Conservation (phyloP, 2,329 filamentous ascomycete species). For the Tolypocladium guangdongense region DNA sequence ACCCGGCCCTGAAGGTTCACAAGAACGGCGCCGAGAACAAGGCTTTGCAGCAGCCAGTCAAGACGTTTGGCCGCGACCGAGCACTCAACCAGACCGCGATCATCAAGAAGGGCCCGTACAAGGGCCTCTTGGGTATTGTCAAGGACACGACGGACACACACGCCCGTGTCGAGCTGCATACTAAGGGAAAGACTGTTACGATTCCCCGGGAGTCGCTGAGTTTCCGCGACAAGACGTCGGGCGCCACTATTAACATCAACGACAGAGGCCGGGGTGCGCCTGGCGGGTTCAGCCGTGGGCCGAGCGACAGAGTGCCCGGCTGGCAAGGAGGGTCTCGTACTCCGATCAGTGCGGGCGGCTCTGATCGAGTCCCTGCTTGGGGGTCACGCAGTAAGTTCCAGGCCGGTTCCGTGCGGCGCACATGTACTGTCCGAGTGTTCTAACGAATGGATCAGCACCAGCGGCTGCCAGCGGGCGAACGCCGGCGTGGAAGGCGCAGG, state of each 20-base stretch:
- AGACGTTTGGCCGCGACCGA: constrained; percentile 68
- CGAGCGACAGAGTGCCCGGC: constrained; percentile 34
- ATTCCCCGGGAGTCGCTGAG: constrained; percentile 72
- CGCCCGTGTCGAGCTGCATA: constrained; percentile 85
- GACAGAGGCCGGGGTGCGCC: constrained; percentile 34
- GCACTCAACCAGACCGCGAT: constrained; percentile 86
- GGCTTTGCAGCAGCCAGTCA: constrained; percentile 52
- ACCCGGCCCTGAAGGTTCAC: constrained; percentile 73
- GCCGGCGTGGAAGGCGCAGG: constrained; percentile 48
- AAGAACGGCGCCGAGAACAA: constrained; percentile 41
- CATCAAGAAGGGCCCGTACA: constrained; percentile 78
- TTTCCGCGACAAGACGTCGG: constrained; percentile 76
- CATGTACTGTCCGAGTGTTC: not conserved
- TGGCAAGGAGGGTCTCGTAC: constrained; percentile 61
- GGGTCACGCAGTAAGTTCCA: constrained; percentile 52
- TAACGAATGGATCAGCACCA: constrained; percentile 31
- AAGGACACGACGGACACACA: constrained; percentile 84
- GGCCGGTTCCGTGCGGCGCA: not conserved
- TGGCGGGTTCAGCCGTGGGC: constrained; percentile 33
- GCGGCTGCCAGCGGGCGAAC: constrained; percentile 47
- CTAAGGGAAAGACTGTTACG: constrained; percentile 84
- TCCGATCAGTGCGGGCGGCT: constrained; percentile 47
- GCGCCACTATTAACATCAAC: constrained; percentile 64
- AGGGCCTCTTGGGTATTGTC: constrained; percentile 87
- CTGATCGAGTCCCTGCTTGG: constrained; percentile 69